Evolutionary conservation across 2,329 filamentous ascomycete genomes (phyloP), one percentile per base, ranked within the genome.

Genomic region (Diaporthe vexans): DNA sequence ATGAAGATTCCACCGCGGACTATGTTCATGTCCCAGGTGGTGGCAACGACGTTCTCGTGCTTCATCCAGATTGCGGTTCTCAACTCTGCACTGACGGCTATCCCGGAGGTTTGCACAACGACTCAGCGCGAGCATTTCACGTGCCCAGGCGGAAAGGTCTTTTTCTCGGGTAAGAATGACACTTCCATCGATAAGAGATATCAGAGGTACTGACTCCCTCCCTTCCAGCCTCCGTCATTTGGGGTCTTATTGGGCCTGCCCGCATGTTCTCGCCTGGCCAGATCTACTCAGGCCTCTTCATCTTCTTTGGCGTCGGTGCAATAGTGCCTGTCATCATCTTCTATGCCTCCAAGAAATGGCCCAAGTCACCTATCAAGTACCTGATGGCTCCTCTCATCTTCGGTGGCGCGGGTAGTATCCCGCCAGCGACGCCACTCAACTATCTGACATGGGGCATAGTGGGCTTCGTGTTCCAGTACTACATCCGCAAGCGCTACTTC

Each of bases 381-480:
- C 84, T 91, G 69, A 92, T 92, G 84, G 88, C 90, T 5, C 91
- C 91, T 1, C 83, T 92, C 75, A 90, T 92, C 77, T 91, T 92
- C 79, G 91, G 90, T 73, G 90, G 90, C 29, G 86, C 88, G 9
- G 87, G 86, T 0, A 76, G 84, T 46, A 91, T 92, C 77, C 91
- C 90, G 3, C 91, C 91, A 0, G 93, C 93, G 4, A 93, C 92
- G 0, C 92, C 93, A 0, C 88, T 94, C 74, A 94, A 93, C 83
- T 95, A 94, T 80, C 88, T 93, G 46, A 88, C 89, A n/a, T 95
- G 93, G 93, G 92, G 91, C 24, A 83, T 93, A 73, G 91, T 94
- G 4, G 93, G 93, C 40, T 91, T 90, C 77, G 76, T 93, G 43
- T 95, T 94, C 85, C 93, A 95, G 81, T 91, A 90, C 81, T 87